Evolutionary conservation across 1,139 yeast genomes (phyloP).

Genomic region (Geotrichum europaeum): DNA sequence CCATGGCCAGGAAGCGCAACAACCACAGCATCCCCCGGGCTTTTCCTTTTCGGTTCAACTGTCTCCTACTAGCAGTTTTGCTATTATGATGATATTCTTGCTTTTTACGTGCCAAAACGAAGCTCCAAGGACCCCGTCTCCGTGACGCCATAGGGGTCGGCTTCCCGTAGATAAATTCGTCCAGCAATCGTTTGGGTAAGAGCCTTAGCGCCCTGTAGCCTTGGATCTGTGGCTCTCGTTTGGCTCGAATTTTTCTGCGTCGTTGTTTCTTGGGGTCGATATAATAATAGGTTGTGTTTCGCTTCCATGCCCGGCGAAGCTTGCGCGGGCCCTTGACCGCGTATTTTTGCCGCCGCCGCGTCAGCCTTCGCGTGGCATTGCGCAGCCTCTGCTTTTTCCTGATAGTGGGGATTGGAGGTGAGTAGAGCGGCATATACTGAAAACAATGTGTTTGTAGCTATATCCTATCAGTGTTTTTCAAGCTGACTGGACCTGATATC

Average conservation of each 20-base stretch:
- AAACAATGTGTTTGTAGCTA: neutral
- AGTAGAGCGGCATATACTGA: neutral
- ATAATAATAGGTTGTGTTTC: slow-evolving; percentile 10
- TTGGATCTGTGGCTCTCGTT: neutral
- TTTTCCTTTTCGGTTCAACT: neutral
- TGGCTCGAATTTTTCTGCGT: neutral
- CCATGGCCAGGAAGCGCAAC: neutral
- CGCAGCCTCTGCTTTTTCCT: slow-evolving; percentile 3
- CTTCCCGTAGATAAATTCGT: slow-evolving; percentile 1
- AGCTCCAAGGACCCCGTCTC: neutral
- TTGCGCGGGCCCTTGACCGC: slow-evolving; percentile 2
- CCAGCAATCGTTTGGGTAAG: slow-evolving; percentile 1
- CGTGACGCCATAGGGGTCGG: slow-evolving; percentile 8
- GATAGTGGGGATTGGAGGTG: slow-evolving; percentile 13
- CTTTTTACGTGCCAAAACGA: neutral
- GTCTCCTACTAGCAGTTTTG: neutral
- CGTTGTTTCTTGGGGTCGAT: slow-evolving; percentile 1
- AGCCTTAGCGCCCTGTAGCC: neutral
- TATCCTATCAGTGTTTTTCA: no score
- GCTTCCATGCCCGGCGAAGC: slow-evolving; percentile 10
- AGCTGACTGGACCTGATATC: neutral
- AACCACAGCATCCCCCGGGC: neutral
- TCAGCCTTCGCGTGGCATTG: neutral
- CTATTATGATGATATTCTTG: neutral
- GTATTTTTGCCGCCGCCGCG: slow-evolving; percentile 4